Evolutionary conservation across 495 filamentous ascomycete genomes (phyloP), one percentile per base, ranked within the genome.

Genomic region (Hyaloscypha hepaticicola): DNA sequence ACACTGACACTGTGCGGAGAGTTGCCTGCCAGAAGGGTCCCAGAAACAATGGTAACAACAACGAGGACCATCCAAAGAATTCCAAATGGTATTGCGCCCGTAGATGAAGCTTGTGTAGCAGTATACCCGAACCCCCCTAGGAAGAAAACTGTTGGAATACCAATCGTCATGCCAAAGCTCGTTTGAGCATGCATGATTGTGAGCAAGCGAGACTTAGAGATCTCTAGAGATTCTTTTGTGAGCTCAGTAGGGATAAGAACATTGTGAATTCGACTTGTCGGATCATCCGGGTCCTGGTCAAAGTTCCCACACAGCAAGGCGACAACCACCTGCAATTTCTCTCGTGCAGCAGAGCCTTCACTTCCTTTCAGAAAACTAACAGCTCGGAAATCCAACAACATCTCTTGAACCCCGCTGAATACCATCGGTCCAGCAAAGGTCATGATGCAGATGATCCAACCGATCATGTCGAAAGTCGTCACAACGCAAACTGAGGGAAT

Each of bases 91-190:
- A 55, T 25, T 26, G 51, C 3, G 16, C 51, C 51, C 9, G 5
- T 3, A 29, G 51, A 16, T 1, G 9, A 16, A 4, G 38, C 3
- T 19, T 45, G 38, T 16, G 4, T 3, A 45, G 55, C 55, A 58
- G 31, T 58, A n/a, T 58, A 58, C 29, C 8, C 8, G 55, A 58
- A 58, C 16, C 55, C 55, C 5, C 7, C 25, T 7, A 58, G 21
- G 31, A 58, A 58, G 55, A 58, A 58, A 34, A 33, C 29, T 3
- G 55, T n/a, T 24, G 55, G 55, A 7, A 58, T 12, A 29, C 55
- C 55, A 58, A 58, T 58, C 26, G 55, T 38, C 19, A 21, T 33
- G 19, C 55, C 29, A n/a, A 58, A 58, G 29, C n/a, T 58, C 8
- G 27, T 21, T 21, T 58, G 55, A 11, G 55, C 12, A 11, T 58